These are phyloP conservation scores for Dissophora globulifera DNA, from an alignment of 192 early-diverging fungal genomes.

Conservation along the genomic window DNA sequence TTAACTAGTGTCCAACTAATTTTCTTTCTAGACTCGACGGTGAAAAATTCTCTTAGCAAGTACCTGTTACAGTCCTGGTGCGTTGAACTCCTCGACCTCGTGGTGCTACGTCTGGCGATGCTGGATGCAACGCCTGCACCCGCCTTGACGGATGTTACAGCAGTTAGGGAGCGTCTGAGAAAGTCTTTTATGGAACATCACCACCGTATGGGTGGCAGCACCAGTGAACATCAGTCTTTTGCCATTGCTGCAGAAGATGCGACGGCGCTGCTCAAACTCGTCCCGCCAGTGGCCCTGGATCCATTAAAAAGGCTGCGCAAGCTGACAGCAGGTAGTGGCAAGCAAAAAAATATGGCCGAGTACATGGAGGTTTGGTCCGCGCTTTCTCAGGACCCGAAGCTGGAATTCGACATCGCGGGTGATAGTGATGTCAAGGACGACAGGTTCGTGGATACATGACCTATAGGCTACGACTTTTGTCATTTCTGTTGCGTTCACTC, in stretches of 20 bases:
- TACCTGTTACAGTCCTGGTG: constrained; percentile 42
- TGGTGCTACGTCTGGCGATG: not conserved
- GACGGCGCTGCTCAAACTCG: not conserved
- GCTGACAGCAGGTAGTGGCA: constrained; percentile 29
- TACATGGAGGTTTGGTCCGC: constrained; percentile 6
- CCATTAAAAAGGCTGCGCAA: constrained; percentile 27
- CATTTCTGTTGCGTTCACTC: too few relatives aligned
- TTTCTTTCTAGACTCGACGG: constrained; percentile 23
- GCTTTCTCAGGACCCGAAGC: not conserved
- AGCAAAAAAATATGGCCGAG: constrained; percentile 39
- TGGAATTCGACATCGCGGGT: not conserved
- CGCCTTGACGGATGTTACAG: not conserved
- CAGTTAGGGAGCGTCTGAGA: not conserved
- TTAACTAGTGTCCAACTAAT: too few relatives aligned
- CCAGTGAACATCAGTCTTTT: constrained; percentile 1
- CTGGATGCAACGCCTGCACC: not conserved
- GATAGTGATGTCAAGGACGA: not conserved
- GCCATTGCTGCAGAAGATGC: constrained; percentile 11
- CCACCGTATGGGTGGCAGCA: not conserved
- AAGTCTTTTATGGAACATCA: not conserved
- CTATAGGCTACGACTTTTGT: not conserved
- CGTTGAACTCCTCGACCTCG: constrained; percentile 17
- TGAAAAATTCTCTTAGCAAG: constrained; percentile 44
- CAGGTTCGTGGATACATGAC: too few relatives aligned
- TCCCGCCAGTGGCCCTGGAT: not conserved